Evolutionary conservation across 2,329 filamentous ascomycete species (phyloP).

Genomic region (Epichloe brachyelytri): DNA sequence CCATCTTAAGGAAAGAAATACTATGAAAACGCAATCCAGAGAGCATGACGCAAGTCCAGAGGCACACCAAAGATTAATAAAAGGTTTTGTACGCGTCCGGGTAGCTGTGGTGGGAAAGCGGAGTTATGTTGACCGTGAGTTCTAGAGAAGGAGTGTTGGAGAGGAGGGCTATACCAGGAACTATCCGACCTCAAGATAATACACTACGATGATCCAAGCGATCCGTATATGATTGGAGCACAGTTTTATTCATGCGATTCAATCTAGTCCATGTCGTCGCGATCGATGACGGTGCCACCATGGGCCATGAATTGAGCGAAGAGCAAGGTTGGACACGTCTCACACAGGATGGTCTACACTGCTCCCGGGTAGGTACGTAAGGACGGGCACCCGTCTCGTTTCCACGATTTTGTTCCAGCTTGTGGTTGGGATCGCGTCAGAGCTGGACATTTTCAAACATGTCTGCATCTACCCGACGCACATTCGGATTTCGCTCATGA

Average conservation of each 20-base stretch:
- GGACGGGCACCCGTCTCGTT: too few species aligned
- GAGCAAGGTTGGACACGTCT: too few species aligned
- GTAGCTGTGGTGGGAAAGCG: conserved; percentile 9
- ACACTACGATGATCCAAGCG: conserved; percentile 21
- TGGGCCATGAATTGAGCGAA: too few species aligned
- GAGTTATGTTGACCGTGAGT: conserved; percentile 1
- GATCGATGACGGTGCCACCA: too few species aligned
- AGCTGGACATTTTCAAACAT: too few species aligned
- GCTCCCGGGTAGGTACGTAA: too few species aligned
- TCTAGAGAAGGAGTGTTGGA: not conserved
- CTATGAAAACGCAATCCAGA: not conserved
- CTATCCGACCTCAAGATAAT: conserved; percentile 17
- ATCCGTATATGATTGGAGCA: not conserved
- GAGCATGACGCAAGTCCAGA: not conserved
- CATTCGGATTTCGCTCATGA: too few species aligned
- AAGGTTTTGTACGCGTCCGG: conserved; percentile 1
- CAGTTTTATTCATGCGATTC: not conserved
- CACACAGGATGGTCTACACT: too few species aligned
- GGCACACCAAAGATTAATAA: conserved; percentile 1
- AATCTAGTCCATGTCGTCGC: too few species aligned
- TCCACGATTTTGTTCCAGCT: too few species aligned
- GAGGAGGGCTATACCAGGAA: conserved; percentile 17
- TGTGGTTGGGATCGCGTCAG: too few species aligned
- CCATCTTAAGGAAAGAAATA: not conserved
- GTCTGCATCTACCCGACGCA: too few species aligned